phyloP scores from a whole-genome alignment of 2,329 filamentous ascomycete species.

The Falciphora oryzae region DNA sequence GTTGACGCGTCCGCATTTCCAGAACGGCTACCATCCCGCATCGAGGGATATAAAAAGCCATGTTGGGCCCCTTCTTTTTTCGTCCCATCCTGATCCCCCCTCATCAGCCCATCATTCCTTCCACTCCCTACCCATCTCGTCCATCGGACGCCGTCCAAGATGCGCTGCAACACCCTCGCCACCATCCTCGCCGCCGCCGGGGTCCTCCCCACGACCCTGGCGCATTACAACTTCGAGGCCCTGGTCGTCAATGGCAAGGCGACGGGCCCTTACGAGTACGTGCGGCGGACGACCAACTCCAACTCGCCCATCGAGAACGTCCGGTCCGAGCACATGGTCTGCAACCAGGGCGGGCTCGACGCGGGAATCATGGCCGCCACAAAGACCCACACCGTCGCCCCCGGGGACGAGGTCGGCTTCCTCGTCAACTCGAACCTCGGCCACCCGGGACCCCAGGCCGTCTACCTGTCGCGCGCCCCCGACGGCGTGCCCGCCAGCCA shows the following conservation, averaged over 20 bases:
- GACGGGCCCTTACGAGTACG: constrained; percentile 17
- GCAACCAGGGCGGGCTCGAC: constrained; percentile 27
- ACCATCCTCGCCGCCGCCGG: constrained; percentile 8
- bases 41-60: background rate
- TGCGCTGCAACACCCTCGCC: constrained; percentile 6
- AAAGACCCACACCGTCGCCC: constrained; percentile 28
- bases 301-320: constrained; percentile 36
- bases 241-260: constrained; percentile 17
- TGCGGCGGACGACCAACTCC: constrained; percentile 17
- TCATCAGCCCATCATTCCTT: background rate
- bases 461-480: constrained; percentile 24
- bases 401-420: constrained; percentile 38
- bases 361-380: constrained; percentile 30
- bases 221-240: constrained; percentile 10
- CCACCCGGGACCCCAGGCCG: constrained; percentile 32
- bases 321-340: constrained; percentile 31
- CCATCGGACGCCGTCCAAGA: background rate
- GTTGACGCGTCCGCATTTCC: background rate
- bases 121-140: background rate
- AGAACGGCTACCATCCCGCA: background rate
- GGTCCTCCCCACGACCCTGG: background rate
- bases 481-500: constrained; percentile 12
- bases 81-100: background rate
- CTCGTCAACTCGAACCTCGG: constrained; percentile 28
- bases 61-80: background rate